phyloP scores from a whole-genome alignment of 2,329 filamentous ascomycete genomes.

The Botryotinia calthae region DNA sequence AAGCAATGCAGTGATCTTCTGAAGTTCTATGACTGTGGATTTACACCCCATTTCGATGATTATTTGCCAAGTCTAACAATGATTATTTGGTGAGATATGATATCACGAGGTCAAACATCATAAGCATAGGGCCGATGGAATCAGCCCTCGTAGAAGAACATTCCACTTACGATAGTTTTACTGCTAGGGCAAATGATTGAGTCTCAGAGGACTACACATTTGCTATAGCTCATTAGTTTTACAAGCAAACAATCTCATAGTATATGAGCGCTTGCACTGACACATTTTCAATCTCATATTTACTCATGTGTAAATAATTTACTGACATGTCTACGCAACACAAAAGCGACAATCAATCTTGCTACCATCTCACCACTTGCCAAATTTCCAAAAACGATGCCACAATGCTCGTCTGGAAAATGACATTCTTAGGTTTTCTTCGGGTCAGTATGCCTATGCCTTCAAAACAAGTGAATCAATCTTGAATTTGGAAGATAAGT shows the following conservation, averaged over 20 bases:
- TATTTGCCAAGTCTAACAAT: neutral
- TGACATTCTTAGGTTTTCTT: neutral
- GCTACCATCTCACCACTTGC: neutral
- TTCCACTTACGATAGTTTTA: neutral
- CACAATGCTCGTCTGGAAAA: neutral
- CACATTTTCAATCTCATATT: neutral
- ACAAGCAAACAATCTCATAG: neutral
- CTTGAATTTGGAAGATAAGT: neutral
- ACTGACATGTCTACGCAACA: neutral
- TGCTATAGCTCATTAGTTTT: neutral
- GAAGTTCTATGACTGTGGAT: neutral
- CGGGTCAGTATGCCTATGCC: fast-evolving
- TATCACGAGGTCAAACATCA: neutral
- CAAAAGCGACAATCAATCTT: neutral
- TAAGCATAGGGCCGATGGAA: neutral
- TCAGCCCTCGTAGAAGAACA: neutral
- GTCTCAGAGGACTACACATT: neutral
- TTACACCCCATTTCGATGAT: neutral
- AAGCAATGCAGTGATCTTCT: neutral
- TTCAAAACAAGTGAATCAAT: neutral
- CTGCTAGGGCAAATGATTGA: neutral
- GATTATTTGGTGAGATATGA: neutral
- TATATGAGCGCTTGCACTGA: neutral
- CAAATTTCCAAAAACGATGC: neutral
- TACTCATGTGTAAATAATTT: neutral